Evolutionary conservation across 2,329 filamentous ascomycete genomes (phyloP), one percentile per base, ranked within the genome.

Genomic region (Arthrobotrys megalospora): DNA sequence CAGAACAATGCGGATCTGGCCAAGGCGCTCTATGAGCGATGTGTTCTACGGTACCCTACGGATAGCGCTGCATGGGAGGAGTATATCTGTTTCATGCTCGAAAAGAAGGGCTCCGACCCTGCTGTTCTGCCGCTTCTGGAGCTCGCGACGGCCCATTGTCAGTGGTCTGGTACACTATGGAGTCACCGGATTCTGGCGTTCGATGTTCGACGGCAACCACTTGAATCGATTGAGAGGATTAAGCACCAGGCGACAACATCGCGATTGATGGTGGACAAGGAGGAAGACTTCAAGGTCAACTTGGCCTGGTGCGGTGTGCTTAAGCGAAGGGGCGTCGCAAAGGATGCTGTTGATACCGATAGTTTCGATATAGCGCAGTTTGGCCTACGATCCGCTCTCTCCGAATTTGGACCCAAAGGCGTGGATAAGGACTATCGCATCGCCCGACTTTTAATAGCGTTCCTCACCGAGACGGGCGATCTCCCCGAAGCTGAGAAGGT

Each of bases 221-320:
- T 97, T 82, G 87, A 91, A 24, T 91, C 93, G 62, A 93, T 98
- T 65, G 93, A 96, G 81, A 88, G 90, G 47, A 94, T 97, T 84
- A 99, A 99, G 85, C 93, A 97, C 84, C 91, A 91, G 50, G 96
- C 96, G 6, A 98, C 94, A 0, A 93, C 91, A 82, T 93, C 93
- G 24, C 91, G 93, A 7, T 87, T 96, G 48, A 87, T 98, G 4
- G 91, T 93, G 79, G 94, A 94, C 24, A 91, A 97, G 88, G 90
- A 93, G 62, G 92, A 94, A 80, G 90, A 97, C 36, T 89, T 98
- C 76, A 93, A 97, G 82, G 93, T 98, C 82, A 94, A 97, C 82
- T 90, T 93, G 66, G 92, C 94, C 0, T 99, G 96, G 96, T 97
- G 95, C 83, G 94, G 93, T 62, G 98, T 95, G 81, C 88, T 99